Percentiles rank a stretch among this genome's conserved stretches.
Evolutionary conservation across 169 alveolate species (phyloP).

Genomic region (Babesia gibsoni): DNA sequence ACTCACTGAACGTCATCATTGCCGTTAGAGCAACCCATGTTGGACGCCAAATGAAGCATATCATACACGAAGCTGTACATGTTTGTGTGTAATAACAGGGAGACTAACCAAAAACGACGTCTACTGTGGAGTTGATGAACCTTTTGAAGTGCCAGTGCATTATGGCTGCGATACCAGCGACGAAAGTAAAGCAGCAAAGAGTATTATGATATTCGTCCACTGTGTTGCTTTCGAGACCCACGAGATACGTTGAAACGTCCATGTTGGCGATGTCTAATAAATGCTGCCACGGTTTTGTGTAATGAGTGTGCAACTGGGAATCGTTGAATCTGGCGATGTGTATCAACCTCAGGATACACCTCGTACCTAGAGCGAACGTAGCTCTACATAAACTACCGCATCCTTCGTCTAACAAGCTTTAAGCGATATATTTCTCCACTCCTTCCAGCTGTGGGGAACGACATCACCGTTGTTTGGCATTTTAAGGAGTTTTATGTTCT

Average conservation of each 20-base stretch:
- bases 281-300: not conserved
- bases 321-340: constrained; percentile 2
- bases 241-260: not conserved
- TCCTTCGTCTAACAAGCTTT: not conserved
- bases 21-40: constrained; percentile 27
- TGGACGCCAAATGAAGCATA: constrained; percentile 22
- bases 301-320: not conserved
- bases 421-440: not conserved
- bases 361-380: too few species aligned
- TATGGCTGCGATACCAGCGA: not conserved
- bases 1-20: constrained; percentile 52
- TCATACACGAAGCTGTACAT: constrained; percentile 12
- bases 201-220: not conserved
- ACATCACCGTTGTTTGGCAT: not conserved
- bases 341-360: not conserved
- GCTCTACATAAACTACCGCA: not conserved
- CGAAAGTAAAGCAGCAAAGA: not conserved
- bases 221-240: not conserved
- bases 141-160: constrained; percentile 1
- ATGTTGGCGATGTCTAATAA: not conserved
- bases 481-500: not conserved
- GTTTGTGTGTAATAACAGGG: not conserved
- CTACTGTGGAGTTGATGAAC: not conserved
- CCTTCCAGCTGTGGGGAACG: constrained; percentile 15
- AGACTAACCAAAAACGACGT: constrained; percentile 3